A percentile compares a stretch with the other conserved stretches of the same genome.
Conservation (phyloP, 2,329 filamentous ascomycete genomes). For the Pseudogymnoascus sp. region DNA sequence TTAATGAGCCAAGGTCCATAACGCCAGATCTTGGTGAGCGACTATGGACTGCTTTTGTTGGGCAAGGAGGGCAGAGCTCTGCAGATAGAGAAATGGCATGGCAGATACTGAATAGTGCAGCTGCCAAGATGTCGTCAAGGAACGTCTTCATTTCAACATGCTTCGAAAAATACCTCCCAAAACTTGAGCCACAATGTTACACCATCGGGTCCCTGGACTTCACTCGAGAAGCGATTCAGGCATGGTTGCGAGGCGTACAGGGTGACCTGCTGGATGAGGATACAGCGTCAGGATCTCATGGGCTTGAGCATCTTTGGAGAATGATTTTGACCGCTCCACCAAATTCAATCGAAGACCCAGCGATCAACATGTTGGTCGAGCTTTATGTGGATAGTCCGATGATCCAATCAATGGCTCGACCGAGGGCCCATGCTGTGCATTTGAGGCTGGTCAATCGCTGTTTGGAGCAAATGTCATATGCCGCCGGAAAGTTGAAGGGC, state of each 20-base stretch:
- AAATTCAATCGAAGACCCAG: slow-evolving; percentile 55
- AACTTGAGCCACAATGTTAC: slow-evolving; percentile 48
- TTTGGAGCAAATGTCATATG: slow-evolving; percentile 57
- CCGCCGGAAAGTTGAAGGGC: slow-evolving; percentile 49
- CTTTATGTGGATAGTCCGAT: slow-evolving; percentile 57
- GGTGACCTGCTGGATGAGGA: slow-evolving; percentile 44
- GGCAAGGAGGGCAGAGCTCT: slow-evolving; percentile 48
- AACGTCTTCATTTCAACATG: slow-evolving; percentile 50
- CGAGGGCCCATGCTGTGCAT: slow-evolving; percentile 51
- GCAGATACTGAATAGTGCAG: slow-evolving; percentile 50
- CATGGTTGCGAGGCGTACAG: slow-evolving; percentile 37
- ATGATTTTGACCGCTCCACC: slow-evolving; percentile 64
- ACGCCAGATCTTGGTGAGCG: slow-evolving; percentile 50
- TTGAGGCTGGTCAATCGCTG: slow-evolving; percentile 66
- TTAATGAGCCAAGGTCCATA: slow-evolving; percentile 53
- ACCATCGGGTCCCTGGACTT: slow-evolving; percentile 56
- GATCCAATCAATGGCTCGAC: slow-evolving; percentile 42
- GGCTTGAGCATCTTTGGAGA: slow-evolving; percentile 70
- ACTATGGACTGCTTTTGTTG: slow-evolving; percentile 69
- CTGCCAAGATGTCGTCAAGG: slow-evolving; percentile 35
- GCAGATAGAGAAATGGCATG: slow-evolving; percentile 61
- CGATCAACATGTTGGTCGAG: slow-evolving; percentile 63
- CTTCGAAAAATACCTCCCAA: slow-evolving; percentile 48
- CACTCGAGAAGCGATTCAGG: slow-evolving; percentile 43
- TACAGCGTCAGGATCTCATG: slow-evolving; percentile 43